Evolutionary conservation across 2,329 filamentous ascomycete genomes (phyloP).

Genomic region (Fonsecaea nubica): DNA sequence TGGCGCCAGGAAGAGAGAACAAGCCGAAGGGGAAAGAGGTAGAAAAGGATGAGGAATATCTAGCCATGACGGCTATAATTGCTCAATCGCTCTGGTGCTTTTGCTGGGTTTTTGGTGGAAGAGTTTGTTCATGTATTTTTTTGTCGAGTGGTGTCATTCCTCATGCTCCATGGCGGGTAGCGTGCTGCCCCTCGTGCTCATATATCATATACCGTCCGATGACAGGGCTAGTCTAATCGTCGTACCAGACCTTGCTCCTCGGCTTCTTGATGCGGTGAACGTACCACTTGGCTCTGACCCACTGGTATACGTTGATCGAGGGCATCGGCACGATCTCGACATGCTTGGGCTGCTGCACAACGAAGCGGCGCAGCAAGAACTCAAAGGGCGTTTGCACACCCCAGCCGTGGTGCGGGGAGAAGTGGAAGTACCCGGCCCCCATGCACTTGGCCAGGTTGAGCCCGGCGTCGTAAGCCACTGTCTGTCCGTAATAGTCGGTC

Average conservation of each 20-base stretch:
- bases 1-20: neutral
- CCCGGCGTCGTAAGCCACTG: neutral
- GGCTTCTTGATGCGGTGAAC: conserved; percentile 4
- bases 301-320: neutral
- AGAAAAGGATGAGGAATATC: neutral
- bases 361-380: conserved; percentile 1
- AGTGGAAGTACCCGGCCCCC: conserved; percentile 3
- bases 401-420: neutral
- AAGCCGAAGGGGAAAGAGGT: neutral
- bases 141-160: no score
- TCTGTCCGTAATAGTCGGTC: conserved; percentile 2
- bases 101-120: neutral
- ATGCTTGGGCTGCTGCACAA: conserved; percentile 4
- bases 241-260: conserved; percentile 4
- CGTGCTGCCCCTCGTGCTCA: no score
- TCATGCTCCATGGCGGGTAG: no score
- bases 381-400: conserved; percentile 3
- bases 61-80: neutral
- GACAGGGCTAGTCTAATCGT: neutral
- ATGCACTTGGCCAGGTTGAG: conserved; percentile 1
- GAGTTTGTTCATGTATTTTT: no score
- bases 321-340: neutral
- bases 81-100: neutral
- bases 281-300: conserved; percentile 1
- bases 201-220: no score